Base-by-base conservation (phyloP, 176 grass and related monocot genomes). In the Carex myosuroides region DNA sequence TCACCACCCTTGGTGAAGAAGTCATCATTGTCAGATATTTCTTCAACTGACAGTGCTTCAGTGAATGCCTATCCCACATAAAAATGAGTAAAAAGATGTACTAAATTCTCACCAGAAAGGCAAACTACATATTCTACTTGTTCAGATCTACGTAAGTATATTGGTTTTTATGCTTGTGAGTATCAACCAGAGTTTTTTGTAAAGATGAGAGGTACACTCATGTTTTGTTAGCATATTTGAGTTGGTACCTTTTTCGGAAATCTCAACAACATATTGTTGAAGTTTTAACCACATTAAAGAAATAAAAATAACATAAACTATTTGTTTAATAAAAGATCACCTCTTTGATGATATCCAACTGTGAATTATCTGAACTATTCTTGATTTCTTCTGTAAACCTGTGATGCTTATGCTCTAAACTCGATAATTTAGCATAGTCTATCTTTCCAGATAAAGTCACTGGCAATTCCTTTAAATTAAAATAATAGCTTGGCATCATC, bases 1-100 rank as follows among this genome's bases (percentile, higher is more conserved):
- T 91, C 87, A 87, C 95, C 92, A 48, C 95, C 95, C 84, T 90
- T 81, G 22, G 72, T 20, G 39, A 98, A 98, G 86, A 98, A 98
- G 85, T 94, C 90, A 87, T 94, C 95, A 88, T 77, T 72, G 6
- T 98, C 92, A 5, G 87, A 90, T 88, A 98, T 85, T 90, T 93
- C 89, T 73, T 90, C 57, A 79, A 94, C 76, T 41, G 76, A 88
- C 60, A 98, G 67, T 12, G 62, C 87, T 57, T 94, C 92, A 85
- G 79, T 81, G 84, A 98, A 98, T 70, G 84, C 92, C 95, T 98
- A 85, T 83, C 54, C 60, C 30, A 70, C 35, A 73, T 84, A 46
- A 86, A 50, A 11, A 79, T 73, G 30, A 67, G 79, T 33, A 57
- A 80, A 84, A 57, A 4, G 66, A 72, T 82, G n/a, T 11, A 57